Percentiles rank a stretch among this genome's conserved stretches.
Conservation (phyloP, 179 eudicot species). For the Nepenthes alata region DNA sequence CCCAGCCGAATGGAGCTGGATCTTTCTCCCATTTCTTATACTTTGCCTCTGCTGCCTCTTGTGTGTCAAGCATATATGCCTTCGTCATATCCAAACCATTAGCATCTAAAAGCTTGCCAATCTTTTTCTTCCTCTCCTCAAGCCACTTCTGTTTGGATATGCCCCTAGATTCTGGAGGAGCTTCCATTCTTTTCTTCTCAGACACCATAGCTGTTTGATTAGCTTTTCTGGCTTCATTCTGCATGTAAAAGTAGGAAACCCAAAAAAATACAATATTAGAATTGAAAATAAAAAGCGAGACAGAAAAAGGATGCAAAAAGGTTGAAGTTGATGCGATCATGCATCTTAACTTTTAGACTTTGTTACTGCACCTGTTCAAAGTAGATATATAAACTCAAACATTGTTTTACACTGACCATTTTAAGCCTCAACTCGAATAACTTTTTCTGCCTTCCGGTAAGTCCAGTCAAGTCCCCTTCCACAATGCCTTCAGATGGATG, state of each 20-base stretch:
- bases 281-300: not conserved
- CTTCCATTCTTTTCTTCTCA: constrained; percentile 82
- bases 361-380: not conserved
- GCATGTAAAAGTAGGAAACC: constrained; percentile 4
- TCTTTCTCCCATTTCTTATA: constrained; percentile 94
- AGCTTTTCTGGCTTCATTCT: constrained; percentile 94
- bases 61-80: constrained; percentile 90
- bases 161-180: constrained; percentile 78
- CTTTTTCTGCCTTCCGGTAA: constrained; percentile 74
- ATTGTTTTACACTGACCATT: constrained; percentile 40
- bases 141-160: constrained; percentile 92
- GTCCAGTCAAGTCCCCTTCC: constrained; percentile 32
- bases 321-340: not conserved
- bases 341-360: not conserved
- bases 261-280: no score
- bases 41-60: constrained; percentile 72
- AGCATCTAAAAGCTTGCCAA: constrained; percentile 81
- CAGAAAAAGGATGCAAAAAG: not conserved
- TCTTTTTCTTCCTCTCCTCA: constrained; percentile 93
- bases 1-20: constrained; percentile 95
- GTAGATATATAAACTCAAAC: not conserved
- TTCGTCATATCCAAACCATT: constrained; percentile 88
- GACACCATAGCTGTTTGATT: constrained; percentile 90
- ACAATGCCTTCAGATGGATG: constrained; percentile 20
- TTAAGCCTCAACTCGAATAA: constrained; percentile 76